Evolutionary conservation across 305 asterid genomes (phyloP).

Genomic region (Solanum hybrid): DNA sequence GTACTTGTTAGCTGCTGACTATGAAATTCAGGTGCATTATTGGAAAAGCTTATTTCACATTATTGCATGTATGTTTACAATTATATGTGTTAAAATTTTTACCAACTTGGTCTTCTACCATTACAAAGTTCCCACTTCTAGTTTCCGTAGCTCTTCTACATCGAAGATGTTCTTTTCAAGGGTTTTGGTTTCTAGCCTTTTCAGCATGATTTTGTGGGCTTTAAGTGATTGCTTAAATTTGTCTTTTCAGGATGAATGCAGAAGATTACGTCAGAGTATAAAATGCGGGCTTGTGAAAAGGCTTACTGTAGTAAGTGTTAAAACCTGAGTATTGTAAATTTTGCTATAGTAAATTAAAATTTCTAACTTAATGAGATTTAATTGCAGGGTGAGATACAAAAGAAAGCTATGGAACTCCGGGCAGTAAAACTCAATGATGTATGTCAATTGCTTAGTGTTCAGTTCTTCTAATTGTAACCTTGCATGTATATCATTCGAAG

Average conservation of each 20-base stretch:
- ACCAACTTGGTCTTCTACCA: neutral
- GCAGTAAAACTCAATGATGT: constrained; percentile 57
- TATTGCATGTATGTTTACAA: neutral
- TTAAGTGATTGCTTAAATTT: constrained; percentile 13
- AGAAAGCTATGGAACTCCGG: constrained; percentile 68
- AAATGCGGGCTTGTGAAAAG: constrained; percentile 71
- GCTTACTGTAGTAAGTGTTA: constrained; percentile 61
- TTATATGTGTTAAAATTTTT: neutral
- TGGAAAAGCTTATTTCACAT: neutral
- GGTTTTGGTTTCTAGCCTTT: neutral
- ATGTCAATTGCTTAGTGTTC: constrained; percentile 8
- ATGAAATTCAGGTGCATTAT: neutral
- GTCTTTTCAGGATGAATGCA: constrained; percentile 65
- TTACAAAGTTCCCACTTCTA: neutral
- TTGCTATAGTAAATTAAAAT: neutral
- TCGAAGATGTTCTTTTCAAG: neutral
- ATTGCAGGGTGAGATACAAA: constrained; percentile 69
- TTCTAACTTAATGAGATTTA: constrained; percentile 4
- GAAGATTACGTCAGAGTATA: constrained; percentile 70
- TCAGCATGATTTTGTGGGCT: constrained; percentile 1
- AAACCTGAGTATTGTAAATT: constrained; percentile 6
- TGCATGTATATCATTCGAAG: neutral
- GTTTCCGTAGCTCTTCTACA: neutral
- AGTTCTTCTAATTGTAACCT: neutral
- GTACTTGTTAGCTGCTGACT: neutral